Evolutionary conservation across 495 filamentous ascomycete genomes (phyloP), one percentile per base, ranked within the genome.

Genomic region (Xylaria curta): DNA sequence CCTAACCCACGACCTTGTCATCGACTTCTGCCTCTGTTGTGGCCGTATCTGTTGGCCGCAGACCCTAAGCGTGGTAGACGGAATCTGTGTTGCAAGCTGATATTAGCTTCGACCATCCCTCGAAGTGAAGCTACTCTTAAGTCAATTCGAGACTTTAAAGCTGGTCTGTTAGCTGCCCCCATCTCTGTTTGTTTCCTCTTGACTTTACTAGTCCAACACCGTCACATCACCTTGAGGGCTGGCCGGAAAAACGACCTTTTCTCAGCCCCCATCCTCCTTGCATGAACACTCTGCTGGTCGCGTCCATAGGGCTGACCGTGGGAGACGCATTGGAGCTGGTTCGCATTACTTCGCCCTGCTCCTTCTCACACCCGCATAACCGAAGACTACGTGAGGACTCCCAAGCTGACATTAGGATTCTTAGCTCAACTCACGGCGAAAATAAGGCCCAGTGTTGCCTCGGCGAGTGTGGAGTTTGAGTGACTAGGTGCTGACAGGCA

Each of bases 291-390:
- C 36, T 15, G 56, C 54, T 38, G 61, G 58, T 60, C 21, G 69
- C 40, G 62, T 36, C 54, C 40, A 38, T 71, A 71, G 62, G 69
- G 69, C 69, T 71, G 69, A 71, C 42, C 42, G 24, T 26, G 44
- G 42, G 53, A 44, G n/a, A 59, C 44, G 33, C 13, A 47, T 38
- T 33, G 64, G 28, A 26, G 33, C 31, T 53, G 2, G 47, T 53
- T 49, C 26, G 12, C 26, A 26, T 38, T 26, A 33, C 13, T 21
- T 40, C 38, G 28, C 53, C 8, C 24, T 44, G 7, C 10, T 38
- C 19, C 6, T 21, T 26, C 17, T 28, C 9, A 19, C 40, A 28
- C 19, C n/a, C 19, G 24, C 12, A 65, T 19, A 47, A 40, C 31
- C 31, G 4, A 40, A 46, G 53, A 47, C 38, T 47, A 15, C 31